Evolutionary conservation across 257 asterid species (phyloP), one percentile per base, ranked within the genome.

Genomic region (Nemophila menziesii): DNA sequence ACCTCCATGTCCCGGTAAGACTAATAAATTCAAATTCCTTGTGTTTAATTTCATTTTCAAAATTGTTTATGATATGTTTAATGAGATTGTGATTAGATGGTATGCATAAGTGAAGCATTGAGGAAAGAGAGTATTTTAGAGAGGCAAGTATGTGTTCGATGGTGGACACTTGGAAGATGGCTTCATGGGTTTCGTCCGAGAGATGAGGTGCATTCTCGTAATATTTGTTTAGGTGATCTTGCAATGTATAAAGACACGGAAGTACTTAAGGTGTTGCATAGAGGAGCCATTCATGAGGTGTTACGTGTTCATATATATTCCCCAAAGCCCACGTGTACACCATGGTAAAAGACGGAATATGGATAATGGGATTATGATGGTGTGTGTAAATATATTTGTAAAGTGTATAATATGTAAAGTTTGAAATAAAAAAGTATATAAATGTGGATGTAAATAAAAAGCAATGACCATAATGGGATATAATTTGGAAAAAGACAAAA

Each of bases 101-200:
- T 64, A 55, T 39, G 45, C 39, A 51, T 77, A 14, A 45, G 44
- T 38, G 79, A 82, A 62, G 82, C 74, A 36, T 63, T 83, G 4
- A 47, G 54, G 8, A 61, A 20, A 44, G 36, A 57, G 68, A 49
- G 53, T 43, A 69, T 87, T 18, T 63, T 78, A 6, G 78, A 83
- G 40, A 69, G 97, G 67, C 57, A 69, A 51, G 85, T 82, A 33
- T 54, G 86, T 15, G 81, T 83, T 47, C 81, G 67, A 26, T 80
- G 95, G 95, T 83, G 93, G 97, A 83, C 82, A 66, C 78, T 82
- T 0, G 89, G 97, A 8, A 66, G 92, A 46, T 83, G 93, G 94
- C 69, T 79, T 44, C 58, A 67, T 46, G 92, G 97, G 24, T 80
- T 73, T 19, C 86, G 92, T 27, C 49, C 75, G 10, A 48, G 78